A percentile compares a stretch with the other conserved stretches of the same genome.
Evolutionary conservation across 2,329 filamentous ascomycete species (phyloP).

Genomic region (Fusarium goolgardi): DNA sequence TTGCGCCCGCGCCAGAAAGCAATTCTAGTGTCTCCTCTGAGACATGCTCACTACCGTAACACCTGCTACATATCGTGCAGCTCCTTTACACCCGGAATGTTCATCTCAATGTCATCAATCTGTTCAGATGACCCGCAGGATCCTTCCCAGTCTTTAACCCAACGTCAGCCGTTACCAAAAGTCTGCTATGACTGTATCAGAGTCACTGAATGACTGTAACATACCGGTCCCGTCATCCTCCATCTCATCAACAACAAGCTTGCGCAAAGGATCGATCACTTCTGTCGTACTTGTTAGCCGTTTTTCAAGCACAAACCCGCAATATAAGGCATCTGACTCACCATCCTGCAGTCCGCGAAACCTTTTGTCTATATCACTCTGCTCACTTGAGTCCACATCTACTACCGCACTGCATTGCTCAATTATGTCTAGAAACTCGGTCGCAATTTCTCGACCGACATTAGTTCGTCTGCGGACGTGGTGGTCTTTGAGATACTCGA

Average conservation of each 20-base stretch:
- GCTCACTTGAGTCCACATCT: slow-evolving; percentile 47
- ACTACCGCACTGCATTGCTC: slow-evolving; percentile 58
- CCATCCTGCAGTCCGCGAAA: slow-evolving; percentile 46
- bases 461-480: slow-evolving; percentile 57
- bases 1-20: slow-evolving; percentile 5
- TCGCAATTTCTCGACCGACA: slow-evolving; percentile 58
- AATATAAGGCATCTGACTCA: slow-evolving; percentile 37
- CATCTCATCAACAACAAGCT: slow-evolving; percentile 66
- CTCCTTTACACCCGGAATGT: slow-evolving; percentile 57
- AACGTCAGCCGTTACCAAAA: slow-evolving; percentile 44
- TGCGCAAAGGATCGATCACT: slow-evolving; percentile 62
- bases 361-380: slow-evolving; percentile 48
- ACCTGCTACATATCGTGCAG: slow-evolving; percentile 52
- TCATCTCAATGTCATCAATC: slow-evolving; percentile 62
- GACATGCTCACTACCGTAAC: slow-evolving; percentile 18
- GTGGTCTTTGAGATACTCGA: slow-evolving; percentile 60
- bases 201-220: slow-evolving; percentile 52
- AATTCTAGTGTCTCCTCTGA: slow-evolving; percentile 5
- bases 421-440: slow-evolving; percentile 57
- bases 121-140: slow-evolving; percentile 66
- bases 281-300: slow-evolving; percentile 44
- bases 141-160: slow-evolving; percentile 64
- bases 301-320: slow-evolving; percentile 8
- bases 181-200: slow-evolving; percentile 44
- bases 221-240: slow-evolving; percentile 71